Evolutionary conservation across 1,284 basidiomycete species (phyloP), one percentile per base, ranked within the genome.

Genomic region (Anthracocystis setariae): DNA sequence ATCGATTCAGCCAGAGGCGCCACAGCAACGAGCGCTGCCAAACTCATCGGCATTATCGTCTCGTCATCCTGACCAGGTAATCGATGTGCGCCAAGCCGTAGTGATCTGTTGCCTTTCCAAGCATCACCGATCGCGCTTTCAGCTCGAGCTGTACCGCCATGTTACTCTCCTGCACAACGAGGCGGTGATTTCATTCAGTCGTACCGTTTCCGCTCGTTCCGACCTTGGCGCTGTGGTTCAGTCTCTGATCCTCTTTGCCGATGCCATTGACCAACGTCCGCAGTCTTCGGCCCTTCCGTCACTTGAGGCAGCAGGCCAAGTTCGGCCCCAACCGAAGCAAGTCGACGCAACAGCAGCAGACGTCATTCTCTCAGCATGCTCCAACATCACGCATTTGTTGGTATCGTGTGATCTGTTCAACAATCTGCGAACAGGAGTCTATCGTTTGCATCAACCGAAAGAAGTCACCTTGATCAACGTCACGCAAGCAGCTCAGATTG

Each of bases 381-480:
- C 56, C 17, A 60, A 60, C 24, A 51, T 40, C 21, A 67, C 69
- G 2, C 69, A 72, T 25, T 38, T 73, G 37, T 27, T 73, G 21
- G 42, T 68, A 8, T 57, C 64, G 15, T 53, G 70, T 33, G 25
- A 27, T 5, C 46, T 18, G 5, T 56, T 64, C 29, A 24, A 12
- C 25, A 25, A 44, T 32, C 42, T 59, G 35, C 56, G 63, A 3
- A 13, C 40, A 7, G 46, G 55, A 3, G 32, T 72, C 7, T 63
- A 67, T 39, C 33, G 20, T 1, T 25, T 67, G 35, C 27, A 24
- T 17, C 45, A 46, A 3, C 63, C 64, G 0, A 46, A 49, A 20
- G 69, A 72, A 20, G 25, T 67, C 35, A 60, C 55, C 7, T 51
- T 72, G 24, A 42, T 72, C 51, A 55, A 59, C 20, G 52, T 72